Conservation (phyloP, 2,329 filamentous ascomycete genomes). For the Acrocalymma vagum region DNA sequence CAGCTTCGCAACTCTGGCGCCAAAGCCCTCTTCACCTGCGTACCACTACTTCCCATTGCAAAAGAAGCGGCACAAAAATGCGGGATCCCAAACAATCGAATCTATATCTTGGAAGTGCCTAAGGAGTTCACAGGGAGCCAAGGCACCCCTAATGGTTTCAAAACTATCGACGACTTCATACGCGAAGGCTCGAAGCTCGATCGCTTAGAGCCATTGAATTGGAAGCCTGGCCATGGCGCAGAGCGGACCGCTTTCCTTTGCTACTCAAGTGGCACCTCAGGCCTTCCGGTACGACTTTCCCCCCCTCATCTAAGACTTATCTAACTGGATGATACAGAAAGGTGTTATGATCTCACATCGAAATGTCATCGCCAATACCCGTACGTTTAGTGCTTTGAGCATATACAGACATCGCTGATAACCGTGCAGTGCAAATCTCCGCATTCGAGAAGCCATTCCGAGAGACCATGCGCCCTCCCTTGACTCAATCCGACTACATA, state of each 20-base stretch:
- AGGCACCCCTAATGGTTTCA: constrained; percentile 60
- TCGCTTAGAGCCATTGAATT: constrained; percentile 64
- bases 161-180: constrained; percentile 73
- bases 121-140: constrained; percentile 60
- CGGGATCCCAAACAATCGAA: constrained; percentile 68
- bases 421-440: constrained; percentile 62
- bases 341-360: constrained; percentile 83
- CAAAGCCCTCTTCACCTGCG: constrained; percentile 75
- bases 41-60: constrained; percentile 70
- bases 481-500: constrained; percentile 52
- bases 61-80: constrained; percentile 70
- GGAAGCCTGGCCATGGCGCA: constrained; percentile 71
- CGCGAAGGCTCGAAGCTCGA: constrained; percentile 65
- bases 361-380: constrained; percentile 79
- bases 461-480: constrained; percentile 52
- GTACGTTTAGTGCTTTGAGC: constrained; percentile 19
- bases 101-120: constrained; percentile 76
- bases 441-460: constrained; percentile 58
- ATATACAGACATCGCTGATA: constrained; percentile 6
- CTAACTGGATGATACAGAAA: constrained; percentile 63
- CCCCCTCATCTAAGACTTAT: background rate
- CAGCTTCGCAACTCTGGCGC: constrained; percentile 75
- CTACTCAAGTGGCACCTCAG: constrained; percentile 83
- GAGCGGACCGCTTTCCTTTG: constrained; percentile 78
- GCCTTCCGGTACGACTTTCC: constrained; percentile 67